Evolutionary conservation across 2,329 filamentous ascomycete genomes (phyloP), one percentile per base, ranked within the genome.

Genomic region (Hypoxylon sp.): DNA sequence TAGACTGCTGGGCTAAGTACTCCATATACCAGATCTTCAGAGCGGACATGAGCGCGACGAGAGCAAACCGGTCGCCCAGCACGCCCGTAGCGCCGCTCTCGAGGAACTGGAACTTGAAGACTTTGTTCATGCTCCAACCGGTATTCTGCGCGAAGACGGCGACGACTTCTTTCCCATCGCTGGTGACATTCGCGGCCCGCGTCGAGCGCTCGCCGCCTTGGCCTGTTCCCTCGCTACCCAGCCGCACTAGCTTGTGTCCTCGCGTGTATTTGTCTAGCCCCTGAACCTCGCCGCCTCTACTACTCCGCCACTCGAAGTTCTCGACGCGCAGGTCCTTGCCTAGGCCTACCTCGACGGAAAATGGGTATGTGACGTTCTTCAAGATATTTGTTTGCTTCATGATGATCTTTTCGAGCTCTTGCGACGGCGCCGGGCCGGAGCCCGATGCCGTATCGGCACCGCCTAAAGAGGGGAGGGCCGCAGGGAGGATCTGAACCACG

Each of bases 301-400:
- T 75, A 17, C 51, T 47, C 19, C 74, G 71, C 75, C 75, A 76
- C 64, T 76, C 70, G 62, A 77, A 77, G 26, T 66, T 26, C 68
- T 76, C 75, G 3, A 26, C 51, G 26, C 61, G 63, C 29, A 59
- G 14, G 17, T 69, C 63, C 48, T 71, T 66, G 13, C 67, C 64
- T 37, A 42, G 51, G 6, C 71, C 70, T 3, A 74, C 71, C 14
- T 72, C 68, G 35, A 71, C 48, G 26, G 68, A 35, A 42, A 75
- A 73, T 9, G 26, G 42, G 60, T 63, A 59, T 19, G 51, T 57
- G 19, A 33, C 11, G 42, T 62, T 24, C 1, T 44, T 52, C 50
- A 52, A 59, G n/a, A 48, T 19, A 39, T 26, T 14, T 22, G 69
- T 52, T 29, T 64, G 33, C 13, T 24, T 52, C 59, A 70, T 63